These are phyloP conservation scores for Metschnikowia lochheadii DNA, from an alignment of 805 yeast species.

Conservation along the genomic window DNA sequence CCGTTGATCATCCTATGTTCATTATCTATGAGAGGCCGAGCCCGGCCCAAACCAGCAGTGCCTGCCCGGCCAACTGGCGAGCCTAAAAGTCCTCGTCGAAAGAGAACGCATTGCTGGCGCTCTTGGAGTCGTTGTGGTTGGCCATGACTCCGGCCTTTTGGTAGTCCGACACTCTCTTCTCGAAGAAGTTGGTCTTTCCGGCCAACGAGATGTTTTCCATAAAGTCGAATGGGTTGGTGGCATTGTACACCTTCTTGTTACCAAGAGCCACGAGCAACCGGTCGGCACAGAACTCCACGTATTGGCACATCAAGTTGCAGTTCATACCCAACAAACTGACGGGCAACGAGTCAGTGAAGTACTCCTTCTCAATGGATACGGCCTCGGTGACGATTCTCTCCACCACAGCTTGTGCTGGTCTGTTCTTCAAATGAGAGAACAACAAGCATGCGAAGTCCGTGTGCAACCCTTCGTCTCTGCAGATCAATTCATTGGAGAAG, in stretches of 20 bases:
- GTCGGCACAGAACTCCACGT: constrained; percentile 96
- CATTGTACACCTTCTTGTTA: constrained; percentile 82
- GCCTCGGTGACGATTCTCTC: constrained; percentile 91
- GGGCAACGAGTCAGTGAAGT: constrained; percentile 75
- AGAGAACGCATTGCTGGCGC: constrained; percentile 56
- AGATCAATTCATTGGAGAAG: constrained; percentile 93
- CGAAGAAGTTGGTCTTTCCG: constrained; percentile 98
- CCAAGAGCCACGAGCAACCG: constrained; percentile 90
- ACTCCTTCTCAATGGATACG: constrained; percentile 81
- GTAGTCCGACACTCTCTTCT: constrained; percentile 97
- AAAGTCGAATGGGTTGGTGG: constrained; percentile 91
- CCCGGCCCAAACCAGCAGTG: constrained; percentile 4
- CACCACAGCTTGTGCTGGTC: constrained; percentile 76
- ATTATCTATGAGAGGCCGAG: background rate
- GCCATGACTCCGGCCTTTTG: constrained; percentile 99
- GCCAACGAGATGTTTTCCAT: constrained; percentile 98
- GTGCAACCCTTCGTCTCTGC: constrained; percentile 98
- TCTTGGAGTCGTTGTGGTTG: constrained; percentile 47
- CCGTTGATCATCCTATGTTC: background rate
- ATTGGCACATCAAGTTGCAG: constrained; percentile 89
- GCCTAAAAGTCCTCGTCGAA: constrained; percentile 87
- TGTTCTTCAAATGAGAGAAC: constrained; percentile 87
- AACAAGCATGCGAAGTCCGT: constrained; percentile 96
- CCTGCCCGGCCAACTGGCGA: background rate
- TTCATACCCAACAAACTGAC: constrained; percentile 94